These are phyloP conservation scores for Alternaria sp. DNA, from an alignment of 2,329 filamentous ascomycete genomes.

Conservation along the genomic window DNA sequence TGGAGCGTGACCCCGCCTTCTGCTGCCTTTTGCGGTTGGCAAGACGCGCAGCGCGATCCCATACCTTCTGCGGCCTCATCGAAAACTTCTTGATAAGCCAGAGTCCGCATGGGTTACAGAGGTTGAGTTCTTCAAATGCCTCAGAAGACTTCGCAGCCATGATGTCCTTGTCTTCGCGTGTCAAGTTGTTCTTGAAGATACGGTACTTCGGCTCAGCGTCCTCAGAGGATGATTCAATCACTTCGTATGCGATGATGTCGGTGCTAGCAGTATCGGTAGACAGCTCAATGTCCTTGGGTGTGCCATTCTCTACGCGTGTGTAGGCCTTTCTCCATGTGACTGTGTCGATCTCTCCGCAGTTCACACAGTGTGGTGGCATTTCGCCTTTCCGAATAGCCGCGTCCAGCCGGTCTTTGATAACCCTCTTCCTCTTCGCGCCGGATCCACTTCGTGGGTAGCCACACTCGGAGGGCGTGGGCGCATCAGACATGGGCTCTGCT, in stretches of 20 bases:
- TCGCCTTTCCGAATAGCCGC: conserved; percentile 74
- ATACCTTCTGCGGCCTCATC: conserved; percentile 83
- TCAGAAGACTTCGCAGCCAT: conserved; percentile 17
- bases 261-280: conserved; percentile 69
- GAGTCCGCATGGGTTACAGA: conserved; percentile 96
- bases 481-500: conserved; percentile 42
- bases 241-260: conserved; percentile 61
- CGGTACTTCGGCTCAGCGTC: conserved; percentile 72
- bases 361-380: conserved; percentile 86
- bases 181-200: conserved; percentile 77
- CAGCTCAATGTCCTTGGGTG: conserved; percentile 72
- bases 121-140: conserved; percentile 71
- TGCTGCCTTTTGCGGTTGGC: conserved; percentile 46
- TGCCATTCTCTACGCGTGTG: conserved; percentile 74
- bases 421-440: conserved; percentile 70
- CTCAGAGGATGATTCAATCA: conserved; percentile 52
- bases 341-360: conserved; percentile 94
- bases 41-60: conserved; percentile 63
- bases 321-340: conserved; percentile 95
- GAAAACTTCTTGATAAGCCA: conserved; percentile 89
- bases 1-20: conserved; percentile 48
- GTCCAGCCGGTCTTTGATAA: conserved; percentile 63
- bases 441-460: conserved; percentile 51
- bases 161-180: conserved; percentile 66
- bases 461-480: conserved; percentile 30